Base-by-base conservation (phyloP, 306 rosid species). In the Mucuna pruriens region DNA sequence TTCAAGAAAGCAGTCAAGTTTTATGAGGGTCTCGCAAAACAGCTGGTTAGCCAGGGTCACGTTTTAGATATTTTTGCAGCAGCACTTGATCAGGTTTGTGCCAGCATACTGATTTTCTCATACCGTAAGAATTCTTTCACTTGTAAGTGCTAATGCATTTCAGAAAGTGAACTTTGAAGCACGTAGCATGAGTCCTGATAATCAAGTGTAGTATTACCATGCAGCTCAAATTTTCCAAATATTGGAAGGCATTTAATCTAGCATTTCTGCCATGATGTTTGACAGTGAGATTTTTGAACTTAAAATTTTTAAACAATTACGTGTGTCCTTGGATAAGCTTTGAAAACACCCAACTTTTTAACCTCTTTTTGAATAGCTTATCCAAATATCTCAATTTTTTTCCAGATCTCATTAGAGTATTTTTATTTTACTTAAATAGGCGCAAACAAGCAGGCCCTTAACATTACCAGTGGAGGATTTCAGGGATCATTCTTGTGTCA, bases 71-170 rank as follows among this genome's bases (percentile, higher is more conserved):
- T 95, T 44, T 95, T 95, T 84, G 99, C 99, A 67, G 91, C 99
- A 52, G 99, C 99, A 22, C 99, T 95, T 76, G 99, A 95, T 90
- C 99, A 95, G 98, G 99, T 95, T 22, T 26, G 85, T 85, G 60
- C 81, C 58, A n/a, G 34, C 20, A 13, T 80, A 62, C 62, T 77
- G 60, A 36, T 81, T 80, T 78, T 75, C 71, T 84, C 64, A 22
- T 42, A 19, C 72, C 64, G 57, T 17, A 76, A 31, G 29, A 36
- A 39, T 45, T 80, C 33, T 72, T 65, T 55, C 33, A 19, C 78
- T 62, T 57, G 13, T 19, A 73, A 29, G 64, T 23, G 44, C 76
- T 52, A 13, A 49, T 64, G 22, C 16, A 29, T 64, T 38, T 63
- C 36, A 36, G 52, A 36, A 33, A 52, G 34, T 71, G 42, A 45